Evolutionary conservation across 2,329 filamentous ascomycete genomes (phyloP), one percentile per base, ranked within the genome.

Genomic region (Penicillium oxalicum): DNA sequence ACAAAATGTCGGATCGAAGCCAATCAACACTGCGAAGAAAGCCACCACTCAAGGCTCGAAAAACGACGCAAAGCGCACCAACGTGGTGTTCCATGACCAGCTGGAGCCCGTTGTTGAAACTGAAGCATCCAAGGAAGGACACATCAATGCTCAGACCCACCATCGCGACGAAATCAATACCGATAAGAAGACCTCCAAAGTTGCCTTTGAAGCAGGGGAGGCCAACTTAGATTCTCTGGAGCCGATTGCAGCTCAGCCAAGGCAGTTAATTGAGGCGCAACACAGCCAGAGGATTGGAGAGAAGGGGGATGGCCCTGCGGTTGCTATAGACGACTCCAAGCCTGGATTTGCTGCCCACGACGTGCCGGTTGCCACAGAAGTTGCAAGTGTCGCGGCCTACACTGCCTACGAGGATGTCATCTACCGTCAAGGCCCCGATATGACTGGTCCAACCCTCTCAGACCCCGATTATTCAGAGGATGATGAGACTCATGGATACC

Each of bases 401-500:
- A 18, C 18, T 18, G 18, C 18, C 18, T 18, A 18, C 18, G 18
- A 18, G 18, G 18, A 18, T 18, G 18, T 18, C 18, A 18, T 18
- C 2, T 1, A 18, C 18, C 32, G 38, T 35, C 32, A 9, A 11
- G 4, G 27, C 9, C 41, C 12, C 11, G 41, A 44, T 18, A 26
- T 4, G 9, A 28, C 38, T 24, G 32, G n/a, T 5, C 54, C 57
- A 9, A 40, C 55, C 9, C 59, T 59, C 8, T 53, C 62, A 11
- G 63, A 68, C 13, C 68, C 73, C 6, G 82, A 84, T 58, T 86
- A 90, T 64, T 87, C 84, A 12, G 85, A 87, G 9, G 88, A 90
- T 54, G 82, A 81, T 51, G 81, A 83, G 44, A 91, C 87, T 49
- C 84, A 83, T 25, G 93, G 88, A 2, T 83, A 87, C 35, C 83